phyloP scores from a whole-genome alignment of 345 rosid genomes.

The Lenwebbia sp. region DNA sequence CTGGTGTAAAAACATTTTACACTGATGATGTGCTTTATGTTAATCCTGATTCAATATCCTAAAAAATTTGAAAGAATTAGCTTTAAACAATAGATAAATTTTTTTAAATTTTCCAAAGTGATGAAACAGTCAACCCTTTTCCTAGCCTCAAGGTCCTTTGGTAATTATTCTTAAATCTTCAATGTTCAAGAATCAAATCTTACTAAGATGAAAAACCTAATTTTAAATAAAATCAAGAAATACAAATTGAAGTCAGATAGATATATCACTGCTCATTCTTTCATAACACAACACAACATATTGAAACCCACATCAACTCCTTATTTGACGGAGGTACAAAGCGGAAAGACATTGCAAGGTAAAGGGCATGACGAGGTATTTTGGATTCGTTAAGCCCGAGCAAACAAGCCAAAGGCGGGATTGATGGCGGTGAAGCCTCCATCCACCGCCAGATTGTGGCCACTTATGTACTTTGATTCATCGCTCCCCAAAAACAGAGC shows the following conservation, averaged over 20 bases:
- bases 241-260: too few relatives aligned
- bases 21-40: not conserved
- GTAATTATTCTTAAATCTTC: too few relatives aligned
- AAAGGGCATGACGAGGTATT: not conserved
- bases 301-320: too few relatives aligned
- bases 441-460: not conserved
- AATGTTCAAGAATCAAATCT: too few relatives aligned
- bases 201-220: too few relatives aligned
- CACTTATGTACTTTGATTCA: conserved; percentile 17
- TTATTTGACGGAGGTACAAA: not conserved
- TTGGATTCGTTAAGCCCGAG: not conserved
- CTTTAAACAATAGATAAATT: not conserved
- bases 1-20: not conserved
- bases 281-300: too few relatives aligned
- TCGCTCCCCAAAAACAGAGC: conserved; percentile 8
- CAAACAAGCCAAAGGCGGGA: not conserved
- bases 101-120: not conserved
- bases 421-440: not conserved
- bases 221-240: too few relatives aligned
- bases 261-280: too few relatives aligned
- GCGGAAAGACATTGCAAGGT: not conserved
- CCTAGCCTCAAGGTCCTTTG: too few relatives aligned
- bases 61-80: not conserved
- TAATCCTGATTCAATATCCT: not conserved
- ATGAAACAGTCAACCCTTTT: not conserved